Evolutionary conservation across 768 basidiomycete genomes (phyloP), one percentile per base, ranked within the genome.

Genomic region (Pisolithus sp.): DNA sequence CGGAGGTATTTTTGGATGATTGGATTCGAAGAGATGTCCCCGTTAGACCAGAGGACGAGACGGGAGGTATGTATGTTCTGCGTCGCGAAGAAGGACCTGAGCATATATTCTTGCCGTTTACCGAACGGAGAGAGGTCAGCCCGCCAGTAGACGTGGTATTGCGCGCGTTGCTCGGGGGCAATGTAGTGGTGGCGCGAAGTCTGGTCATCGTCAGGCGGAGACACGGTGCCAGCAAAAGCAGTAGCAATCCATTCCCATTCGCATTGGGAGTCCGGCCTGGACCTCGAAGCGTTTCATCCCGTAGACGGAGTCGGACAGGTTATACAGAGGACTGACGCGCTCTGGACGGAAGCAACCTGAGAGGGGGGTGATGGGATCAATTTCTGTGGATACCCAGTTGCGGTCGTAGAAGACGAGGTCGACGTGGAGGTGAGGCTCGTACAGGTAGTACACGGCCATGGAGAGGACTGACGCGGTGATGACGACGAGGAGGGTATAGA

Each of bases 71-170:
- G 57, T 7, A 85, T 58, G 54, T 88, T 80, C 66, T 98, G 95
- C 5, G 94, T 97, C 7, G 93, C 89, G 57, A 98, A 90, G 70
- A 94, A 94, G 2, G 91, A 91, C 59, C 86, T 86, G 64, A 98
- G 77, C 77, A 94, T 90, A 69, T 81, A 83, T 60, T 91, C 88
- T 64, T 98, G 93, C 20, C 94, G 78, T 39, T 78, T 75, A 2
- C 80, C 83, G 56, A 98, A 86, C 0, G 81, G 74, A 1, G 80
- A 81, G 41, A 97, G 81, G 70, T 97, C 94, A 31, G 78, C 79
- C 10, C 94, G 77, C 95, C 95, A 98, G 66, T 97, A 97, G 1
- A 93, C 90, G 69, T 98, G 95, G 66, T 81, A 95, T 50, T 82
- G 81, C 5, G 79, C 78, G 15, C 81, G 79, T 31, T 73, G 64